phyloP scores from a whole-genome alignment of 2,329 filamentous ascomycete genomes.

The Cadophora sp. region DNA sequence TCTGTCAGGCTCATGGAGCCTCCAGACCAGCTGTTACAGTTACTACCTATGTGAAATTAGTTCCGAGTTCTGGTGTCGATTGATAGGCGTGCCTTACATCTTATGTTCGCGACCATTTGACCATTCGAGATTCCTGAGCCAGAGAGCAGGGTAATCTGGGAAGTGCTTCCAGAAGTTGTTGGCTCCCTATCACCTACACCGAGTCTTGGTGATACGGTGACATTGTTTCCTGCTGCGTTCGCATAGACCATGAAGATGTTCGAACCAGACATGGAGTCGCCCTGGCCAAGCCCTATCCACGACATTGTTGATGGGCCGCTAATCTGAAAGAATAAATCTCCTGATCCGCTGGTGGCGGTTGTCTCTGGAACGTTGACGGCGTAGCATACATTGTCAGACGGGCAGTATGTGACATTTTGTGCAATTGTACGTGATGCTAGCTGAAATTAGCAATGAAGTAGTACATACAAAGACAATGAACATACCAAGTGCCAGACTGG shows the following conservation, averaged over 20 bases:
- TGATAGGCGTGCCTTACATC: constrained; percentile 48
- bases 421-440: constrained; percentile 37
- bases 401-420: constrained; percentile 35
- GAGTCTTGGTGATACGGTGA: constrained; percentile 61
- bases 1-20: constrained; percentile 57
- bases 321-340: constrained; percentile 65
- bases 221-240: constrained; percentile 56
- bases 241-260: constrained; percentile 67
- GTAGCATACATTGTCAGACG: constrained; percentile 45
- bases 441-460: neutral
- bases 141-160: constrained; percentile 55
- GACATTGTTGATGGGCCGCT: constrained; percentile 57
- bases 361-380: constrained; percentile 59
- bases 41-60: constrained; percentile 49
- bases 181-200: constrained; percentile 53
- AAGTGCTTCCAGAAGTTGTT: constrained; percentile 45
- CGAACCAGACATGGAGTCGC: constrained; percentile 57
- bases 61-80: neutral
- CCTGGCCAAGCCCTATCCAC: constrained; percentile 64
- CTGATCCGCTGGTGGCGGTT: constrained; percentile 56
- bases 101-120: constrained; percentile 61
- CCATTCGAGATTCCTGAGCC: constrained; percentile 59
- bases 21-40: constrained; percentile 58
- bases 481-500: constrained; percentile 32
- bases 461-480: neutral